These are phyloP conservation scores for Lachnellula suecica DNA, from an alignment of 2,329 filamentous ascomycete genomes.

Conservation along the genomic window DNA sequence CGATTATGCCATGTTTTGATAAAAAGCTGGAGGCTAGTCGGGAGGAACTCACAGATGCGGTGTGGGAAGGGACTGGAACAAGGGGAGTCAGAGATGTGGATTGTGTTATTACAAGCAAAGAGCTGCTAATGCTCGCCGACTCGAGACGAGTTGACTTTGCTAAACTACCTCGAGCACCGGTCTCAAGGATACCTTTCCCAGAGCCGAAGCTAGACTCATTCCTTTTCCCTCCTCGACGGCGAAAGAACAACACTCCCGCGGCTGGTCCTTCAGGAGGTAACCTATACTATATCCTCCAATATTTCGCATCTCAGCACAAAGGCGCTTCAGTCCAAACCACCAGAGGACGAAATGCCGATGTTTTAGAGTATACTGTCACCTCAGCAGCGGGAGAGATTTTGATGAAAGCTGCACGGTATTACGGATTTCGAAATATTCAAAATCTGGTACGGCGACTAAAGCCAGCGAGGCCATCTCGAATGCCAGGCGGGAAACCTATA, in stretches of 20 bases:
- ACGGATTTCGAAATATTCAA: constrained; percentile 97
- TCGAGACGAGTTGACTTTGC: constrained; percentile 78
- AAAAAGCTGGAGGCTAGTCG: constrained; percentile 97
- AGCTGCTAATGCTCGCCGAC: constrained; percentile 85
- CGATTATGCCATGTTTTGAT: constrained; percentile 98
- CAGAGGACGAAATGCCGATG: constrained; percentile 85
- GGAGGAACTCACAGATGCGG: constrained; percentile 81
- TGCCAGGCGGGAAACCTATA: constrained; percentile 71
- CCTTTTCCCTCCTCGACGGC: constrained; percentile 60
- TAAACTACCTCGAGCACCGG: constrained; percentile 58
- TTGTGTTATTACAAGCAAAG: constrained; percentile 95
- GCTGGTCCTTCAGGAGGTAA: constrained; percentile 88
- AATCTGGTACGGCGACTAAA: constrained; percentile 93
- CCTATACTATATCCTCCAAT: constrained; percentile 78
- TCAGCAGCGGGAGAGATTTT: constrained; percentile 56
- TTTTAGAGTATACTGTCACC: constrained; percentile 77
- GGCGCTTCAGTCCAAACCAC: constrained; percentile 70
- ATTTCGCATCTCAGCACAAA: constrained; percentile 68
- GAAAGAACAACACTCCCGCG: constrained; percentile 46
- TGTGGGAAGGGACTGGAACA: constrained; percentile 60
- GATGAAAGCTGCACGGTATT: constrained; percentile 85
- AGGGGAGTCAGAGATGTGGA: constrained; percentile 82
- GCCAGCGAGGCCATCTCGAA: constrained; percentile 72
- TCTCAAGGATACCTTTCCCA: constrained; percentile 63
- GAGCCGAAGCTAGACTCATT: constrained; percentile 70